A percentile compares a stretch with the other conserved stretches of the same genome.
phyloP scores from a whole-genome alignment of 2,329 filamentous ascomycete genomes.

The Hawksworthiomyces lignivorus region DNA sequence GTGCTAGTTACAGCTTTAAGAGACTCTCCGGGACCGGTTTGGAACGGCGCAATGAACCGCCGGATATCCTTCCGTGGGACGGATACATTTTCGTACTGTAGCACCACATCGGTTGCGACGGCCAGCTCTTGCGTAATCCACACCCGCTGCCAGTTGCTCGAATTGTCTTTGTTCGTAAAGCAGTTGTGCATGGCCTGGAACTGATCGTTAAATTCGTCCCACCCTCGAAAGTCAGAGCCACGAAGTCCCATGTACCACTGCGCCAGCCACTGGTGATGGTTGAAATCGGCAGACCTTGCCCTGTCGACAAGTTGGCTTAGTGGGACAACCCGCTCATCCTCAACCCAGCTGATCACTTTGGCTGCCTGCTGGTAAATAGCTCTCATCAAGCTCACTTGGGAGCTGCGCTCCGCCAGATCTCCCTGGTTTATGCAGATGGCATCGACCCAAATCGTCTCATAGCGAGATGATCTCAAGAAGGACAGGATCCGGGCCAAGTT shows the following conservation, averaged over 20 bases:
- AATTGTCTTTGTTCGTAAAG: background rate
- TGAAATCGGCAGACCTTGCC: background rate
- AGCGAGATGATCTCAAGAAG: background rate
- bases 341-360: background rate
- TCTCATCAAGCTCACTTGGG: background rate
- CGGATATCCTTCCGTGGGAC: background rate
- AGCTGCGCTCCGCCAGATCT: background rate
- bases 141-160: background rate
- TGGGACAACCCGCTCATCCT: background rate
- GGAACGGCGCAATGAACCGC: background rate
- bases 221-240: background rate
- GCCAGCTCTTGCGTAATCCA: background rate
- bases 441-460: background rate
- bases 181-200: no score
- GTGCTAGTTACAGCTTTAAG: no score
- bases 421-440: background rate
- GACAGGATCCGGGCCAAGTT: background rate
- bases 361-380: background rate
- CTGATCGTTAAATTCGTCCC: no score
- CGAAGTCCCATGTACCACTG: background rate
- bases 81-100: background rate
- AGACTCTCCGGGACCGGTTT: no score
- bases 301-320: background rate
- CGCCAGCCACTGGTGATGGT: background rate
- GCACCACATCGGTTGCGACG: background rate